Evolutionary conservation across 1,284 basidiomycete genomes (phyloP).

Genomic region (Tilletia setariae): DNA sequence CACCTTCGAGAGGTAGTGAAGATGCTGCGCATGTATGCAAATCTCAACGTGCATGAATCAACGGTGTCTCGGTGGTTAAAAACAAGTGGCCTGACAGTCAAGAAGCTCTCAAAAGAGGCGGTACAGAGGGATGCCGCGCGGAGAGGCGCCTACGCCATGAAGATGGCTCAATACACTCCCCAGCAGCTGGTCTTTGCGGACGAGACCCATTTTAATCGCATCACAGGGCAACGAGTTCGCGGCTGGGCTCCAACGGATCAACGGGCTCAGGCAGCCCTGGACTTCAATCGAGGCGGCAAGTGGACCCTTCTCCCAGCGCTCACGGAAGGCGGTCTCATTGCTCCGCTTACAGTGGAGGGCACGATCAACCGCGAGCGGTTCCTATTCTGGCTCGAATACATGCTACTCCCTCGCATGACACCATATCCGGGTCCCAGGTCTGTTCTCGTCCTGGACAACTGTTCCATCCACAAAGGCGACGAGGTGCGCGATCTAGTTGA

Average conservation of each 20-base stretch:
- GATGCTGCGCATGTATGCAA: too few species aligned
- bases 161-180: background rate
- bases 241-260: background rate
- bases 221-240: background rate
- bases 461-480: background rate
- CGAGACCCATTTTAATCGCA: background rate
- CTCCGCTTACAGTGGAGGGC: background rate
- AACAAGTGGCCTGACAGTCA: too few species aligned
- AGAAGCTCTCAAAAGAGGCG: too few species aligned
- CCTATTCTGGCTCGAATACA: background rate
- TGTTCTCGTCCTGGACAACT: conserved; percentile 3
- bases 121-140: conserved; percentile 1
- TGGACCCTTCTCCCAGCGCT: background rate
- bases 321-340: background rate
- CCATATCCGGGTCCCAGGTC: conserved; percentile 1
- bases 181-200: conserved; percentile 7
- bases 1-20: too few species aligned
- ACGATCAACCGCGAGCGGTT: background rate
- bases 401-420: background rate
- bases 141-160: background rate
- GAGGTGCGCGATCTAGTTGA: background rate
- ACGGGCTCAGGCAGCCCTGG: background rate
- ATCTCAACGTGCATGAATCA: too few species aligned
- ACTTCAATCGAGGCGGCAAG: background rate
- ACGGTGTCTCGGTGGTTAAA: too few species aligned